phyloP scores from a whole-genome alignment of 805 yeast species.

The Saturnispora halmiae region DNA sequence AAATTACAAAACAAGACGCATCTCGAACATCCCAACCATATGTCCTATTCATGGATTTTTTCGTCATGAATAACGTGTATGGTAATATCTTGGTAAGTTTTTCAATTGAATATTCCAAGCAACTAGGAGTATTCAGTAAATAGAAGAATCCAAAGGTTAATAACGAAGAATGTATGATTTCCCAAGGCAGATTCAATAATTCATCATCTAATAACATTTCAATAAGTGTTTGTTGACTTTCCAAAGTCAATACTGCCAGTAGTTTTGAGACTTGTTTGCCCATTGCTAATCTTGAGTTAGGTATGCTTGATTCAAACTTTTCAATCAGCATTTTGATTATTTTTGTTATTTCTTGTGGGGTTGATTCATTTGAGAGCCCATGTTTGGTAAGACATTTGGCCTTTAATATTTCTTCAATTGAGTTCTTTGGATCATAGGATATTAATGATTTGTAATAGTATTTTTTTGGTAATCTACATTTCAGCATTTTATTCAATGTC shows the following conservation, averaged over 20 bases:
- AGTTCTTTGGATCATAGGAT: neutral
- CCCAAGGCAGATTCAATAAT: neutral
- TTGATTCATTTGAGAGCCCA: neutral
- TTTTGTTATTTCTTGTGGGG: neutral
- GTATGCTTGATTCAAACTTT: conserved; percentile 39
- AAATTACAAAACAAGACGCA: conserved; percentile 73
- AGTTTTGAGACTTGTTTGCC: conserved; percentile 60
- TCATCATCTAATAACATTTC: neutral
- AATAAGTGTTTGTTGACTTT: neutral
- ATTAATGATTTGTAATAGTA: neutral
- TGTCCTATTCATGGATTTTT: conserved; percentile 39
- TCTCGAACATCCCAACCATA: conserved; percentile 70
- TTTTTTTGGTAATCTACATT: neutral
- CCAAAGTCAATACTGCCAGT: conserved; percentile 18
- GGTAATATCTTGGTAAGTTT: conserved; percentile 33
- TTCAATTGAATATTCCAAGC: neutral
- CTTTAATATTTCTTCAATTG: neutral
- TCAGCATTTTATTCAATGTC: neutral
- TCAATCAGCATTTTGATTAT: conserved; percentile 26
- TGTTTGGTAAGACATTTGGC: conserved; percentile 1
- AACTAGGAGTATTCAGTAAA: neutral
- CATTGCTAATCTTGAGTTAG: conserved; percentile 50
- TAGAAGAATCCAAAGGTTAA: conserved; percentile 43
- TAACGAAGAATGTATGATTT: conserved; percentile 43
- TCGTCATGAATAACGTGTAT: conserved; percentile 47